Evolutionary conservation across 805 yeast genomes (phyloP).

Genomic region (Yarrowia yakushimensis): DNA sequence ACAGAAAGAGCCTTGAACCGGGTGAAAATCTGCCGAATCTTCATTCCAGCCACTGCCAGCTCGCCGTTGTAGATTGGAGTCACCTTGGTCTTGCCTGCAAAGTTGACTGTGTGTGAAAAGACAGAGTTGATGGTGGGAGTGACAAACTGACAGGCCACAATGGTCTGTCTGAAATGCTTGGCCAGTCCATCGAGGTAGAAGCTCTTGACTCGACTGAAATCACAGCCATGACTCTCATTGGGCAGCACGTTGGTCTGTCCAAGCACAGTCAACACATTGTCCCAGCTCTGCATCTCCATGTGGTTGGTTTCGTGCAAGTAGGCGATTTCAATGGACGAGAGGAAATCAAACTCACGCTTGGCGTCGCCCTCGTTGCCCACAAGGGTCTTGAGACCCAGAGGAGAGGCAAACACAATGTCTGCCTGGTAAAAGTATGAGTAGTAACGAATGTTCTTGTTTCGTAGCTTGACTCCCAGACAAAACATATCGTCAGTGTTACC

Average conservation of each 20-base stretch:
- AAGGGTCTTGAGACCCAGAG: slow-evolving; percentile 79
- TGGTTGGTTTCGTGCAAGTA: slow-evolving; percentile 82
- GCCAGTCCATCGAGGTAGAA: slow-evolving; percentile 88
- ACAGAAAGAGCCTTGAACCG: slow-evolving; percentile 59
- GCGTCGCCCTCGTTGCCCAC: slow-evolving; percentile 56
- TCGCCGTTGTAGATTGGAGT: slow-evolving; percentile 51
- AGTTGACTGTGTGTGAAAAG: slow-evolving; percentile 39
- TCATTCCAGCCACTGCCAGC: slow-evolving; percentile 62
- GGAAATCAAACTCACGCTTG: slow-evolving; percentile 70
- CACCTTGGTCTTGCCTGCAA: slow-evolving; percentile 39
- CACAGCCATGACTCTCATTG: slow-evolving; percentile 72
- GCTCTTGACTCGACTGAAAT: slow-evolving; percentile 86
- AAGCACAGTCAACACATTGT: slow-evolving; percentile 65
- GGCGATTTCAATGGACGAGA: slow-evolving; percentile 81
- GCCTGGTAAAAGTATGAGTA: slow-evolving; percentile 80
- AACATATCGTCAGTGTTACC: slow-evolving; percentile 93
- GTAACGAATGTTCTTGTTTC: slow-evolving; percentile 79
- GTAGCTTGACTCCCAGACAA: slow-evolving; percentile 84
- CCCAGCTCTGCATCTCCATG: slow-evolving; percentile 90
- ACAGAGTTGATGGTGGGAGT: slow-evolving; percentile 81
- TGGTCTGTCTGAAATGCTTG: slow-evolving; percentile 65
- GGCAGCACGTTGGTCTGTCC: slow-evolving; percentile 75
- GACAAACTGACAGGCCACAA: slow-evolving; percentile 67
- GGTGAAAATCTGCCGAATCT: slow-evolving; percentile 54
- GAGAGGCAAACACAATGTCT: slow-evolving; percentile 86